phyloP scores from a whole-genome alignment of 305 asterid genomes.

The Fraxinus sp. region DNA sequence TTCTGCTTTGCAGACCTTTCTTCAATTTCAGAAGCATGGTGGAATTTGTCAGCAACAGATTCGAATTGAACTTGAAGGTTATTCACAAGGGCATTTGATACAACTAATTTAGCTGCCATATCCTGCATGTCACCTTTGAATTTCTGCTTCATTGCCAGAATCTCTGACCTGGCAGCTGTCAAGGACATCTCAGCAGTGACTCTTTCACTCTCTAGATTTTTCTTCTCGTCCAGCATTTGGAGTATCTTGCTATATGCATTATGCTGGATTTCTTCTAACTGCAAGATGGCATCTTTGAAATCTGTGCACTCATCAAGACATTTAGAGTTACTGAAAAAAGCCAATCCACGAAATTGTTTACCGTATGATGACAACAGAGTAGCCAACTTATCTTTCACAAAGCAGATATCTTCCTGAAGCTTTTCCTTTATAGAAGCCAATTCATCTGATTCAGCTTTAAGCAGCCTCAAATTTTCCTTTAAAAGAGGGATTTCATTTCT shows the following conservation, averaged over 20 bases:
- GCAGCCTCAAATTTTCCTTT: slow-evolving; percentile 41
- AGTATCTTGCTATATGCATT: slow-evolving; percentile 39
- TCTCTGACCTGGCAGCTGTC: slow-evolving; percentile 61
- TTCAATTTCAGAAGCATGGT: slow-evolving; percentile 55
- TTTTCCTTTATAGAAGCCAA: slow-evolving; percentile 53
- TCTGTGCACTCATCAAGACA: slow-evolving; percentile 37
- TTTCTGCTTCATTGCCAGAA: slow-evolving; percentile 55
- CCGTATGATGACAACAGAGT: slow-evolving; percentile 48
- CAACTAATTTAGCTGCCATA: slow-evolving; percentile 47
- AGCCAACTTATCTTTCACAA: slow-evolving; percentile 51
- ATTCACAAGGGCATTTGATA: slow-evolving; percentile 64
- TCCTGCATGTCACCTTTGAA: slow-evolving; percentile 51
- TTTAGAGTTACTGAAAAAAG: slow-evolving; percentile 28
- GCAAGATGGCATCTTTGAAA: slow-evolving; percentile 47
- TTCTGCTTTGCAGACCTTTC: slow-evolving; percentile 48
- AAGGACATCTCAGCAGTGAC: slow-evolving; percentile 52
- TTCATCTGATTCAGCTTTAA: slow-evolving; percentile 53
- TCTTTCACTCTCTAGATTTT: slow-evolving; percentile 55
- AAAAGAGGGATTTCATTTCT: slow-evolving; percentile 49
- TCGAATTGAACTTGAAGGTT: slow-evolving; percentile 75
- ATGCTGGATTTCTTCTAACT: slow-evolving; percentile 66
- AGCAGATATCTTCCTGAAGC: slow-evolving; percentile 46
- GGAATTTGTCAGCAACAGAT: slow-evolving; percentile 57
- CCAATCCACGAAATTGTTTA: slow-evolving; percentile 30
- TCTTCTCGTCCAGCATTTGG: slow-evolving; percentile 66